Evolutionary conservation across 2,329 filamentous ascomycete species (phyloP).

Genomic region (Penicillium corylophilum): DNA sequence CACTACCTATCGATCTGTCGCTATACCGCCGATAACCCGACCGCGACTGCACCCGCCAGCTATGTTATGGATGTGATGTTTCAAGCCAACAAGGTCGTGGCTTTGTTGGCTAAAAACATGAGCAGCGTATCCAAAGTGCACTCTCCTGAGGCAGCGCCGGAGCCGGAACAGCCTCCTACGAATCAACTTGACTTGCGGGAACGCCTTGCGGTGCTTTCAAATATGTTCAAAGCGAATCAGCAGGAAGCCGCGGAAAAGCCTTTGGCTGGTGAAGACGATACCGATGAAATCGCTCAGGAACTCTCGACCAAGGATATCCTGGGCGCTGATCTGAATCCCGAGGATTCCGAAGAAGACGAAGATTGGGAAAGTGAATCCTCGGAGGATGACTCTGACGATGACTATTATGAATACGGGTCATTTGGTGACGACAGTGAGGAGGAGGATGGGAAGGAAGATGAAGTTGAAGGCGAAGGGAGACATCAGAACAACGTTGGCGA

Average conservation of each 20-base stretch:
- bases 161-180: not conserved
- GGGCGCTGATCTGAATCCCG: not conserved
- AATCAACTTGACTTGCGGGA: not conserved
- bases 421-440: not conserved
- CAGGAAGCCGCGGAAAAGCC: not conserved
- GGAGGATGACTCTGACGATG: not conserved
- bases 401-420: not conserved
- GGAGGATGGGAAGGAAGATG: not conserved
- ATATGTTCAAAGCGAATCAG: not conserved
- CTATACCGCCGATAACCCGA: constrained; percentile 5
- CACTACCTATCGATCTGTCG: constrained; percentile 11
- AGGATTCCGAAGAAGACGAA: not conserved
- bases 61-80: constrained; percentile 5
- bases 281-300: not conserved
- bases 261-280: not conserved
- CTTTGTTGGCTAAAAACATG: not conserved
- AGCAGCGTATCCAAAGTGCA: not conserved
- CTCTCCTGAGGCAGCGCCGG: not conserved
- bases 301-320: not conserved
- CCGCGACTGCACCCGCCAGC: constrained; percentile 1
- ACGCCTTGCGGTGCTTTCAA: not conserved
- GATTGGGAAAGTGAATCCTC: not conserved
- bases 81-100: not conserved
- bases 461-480: not conserved
- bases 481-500: no score